These are phyloP conservation scores for Rhynchosporium graminicola DNA, from an alignment of 2,329 filamentous ascomycete species.

Conservation along the genomic window DNA sequence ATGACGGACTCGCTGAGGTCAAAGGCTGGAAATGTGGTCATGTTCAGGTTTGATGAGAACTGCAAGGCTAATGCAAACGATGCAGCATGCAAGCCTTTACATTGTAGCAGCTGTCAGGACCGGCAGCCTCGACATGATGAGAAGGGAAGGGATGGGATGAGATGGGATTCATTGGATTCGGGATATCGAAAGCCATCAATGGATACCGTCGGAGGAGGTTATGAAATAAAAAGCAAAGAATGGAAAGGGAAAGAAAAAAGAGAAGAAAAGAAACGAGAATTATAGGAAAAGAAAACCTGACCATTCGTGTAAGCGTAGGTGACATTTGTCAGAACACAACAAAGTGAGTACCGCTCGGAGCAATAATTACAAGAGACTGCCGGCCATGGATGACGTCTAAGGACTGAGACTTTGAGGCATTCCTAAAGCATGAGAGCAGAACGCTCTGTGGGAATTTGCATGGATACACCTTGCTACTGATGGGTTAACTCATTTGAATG, in stretches of 20 bases:
- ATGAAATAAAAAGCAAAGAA: too few species aligned
- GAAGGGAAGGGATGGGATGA: background rate
- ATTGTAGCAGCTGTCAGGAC: conserved; percentile 7
- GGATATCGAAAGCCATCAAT: background rate
- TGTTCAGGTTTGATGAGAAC: background rate
- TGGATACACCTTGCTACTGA: too few species aligned
- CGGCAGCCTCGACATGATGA: background rate
- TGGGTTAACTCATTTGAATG: too few species aligned
- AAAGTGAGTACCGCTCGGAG: background rate
- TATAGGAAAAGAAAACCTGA: too few species aligned
- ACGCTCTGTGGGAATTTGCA: too few species aligned
- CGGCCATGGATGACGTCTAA: background rate
- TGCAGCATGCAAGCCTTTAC: background rate
- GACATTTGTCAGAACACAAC: too few species aligned
- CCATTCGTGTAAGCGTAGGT: too few species aligned
- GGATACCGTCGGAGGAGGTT: background rate
- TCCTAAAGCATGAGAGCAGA: too few species aligned
- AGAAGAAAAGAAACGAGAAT: background rate
- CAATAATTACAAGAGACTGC: background rate
- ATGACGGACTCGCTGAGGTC: background rate
- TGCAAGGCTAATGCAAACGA: background rate
- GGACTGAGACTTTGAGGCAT: too few species aligned
- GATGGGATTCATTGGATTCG: background rate
- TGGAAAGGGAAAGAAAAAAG: too few species aligned
- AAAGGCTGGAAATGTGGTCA: background rate